A percentile compares a stretch with the other conserved stretches of the same genome.
phyloP scores from a whole-genome alignment of 805 yeast genomes.

The Nakazawaea holstii region DNA sequence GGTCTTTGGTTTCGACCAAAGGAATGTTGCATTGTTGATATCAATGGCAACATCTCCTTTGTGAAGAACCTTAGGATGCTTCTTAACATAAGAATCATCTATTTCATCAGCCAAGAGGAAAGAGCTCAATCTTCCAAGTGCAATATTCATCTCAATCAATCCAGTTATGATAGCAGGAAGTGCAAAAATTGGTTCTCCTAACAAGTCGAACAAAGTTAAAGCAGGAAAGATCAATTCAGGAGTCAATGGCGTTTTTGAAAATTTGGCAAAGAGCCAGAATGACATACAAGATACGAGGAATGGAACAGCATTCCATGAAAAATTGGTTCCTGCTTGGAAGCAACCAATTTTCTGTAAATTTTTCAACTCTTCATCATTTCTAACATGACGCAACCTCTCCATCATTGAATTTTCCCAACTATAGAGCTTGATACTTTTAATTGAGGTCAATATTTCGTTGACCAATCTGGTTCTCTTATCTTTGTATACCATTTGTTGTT shows the following conservation, averaged over 20 bases:
- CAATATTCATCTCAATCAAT: conserved; percentile 53
- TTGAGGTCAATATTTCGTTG: conserved; percentile 54
- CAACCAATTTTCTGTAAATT: conserved; percentile 46
- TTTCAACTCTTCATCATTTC: conserved; percentile 54
- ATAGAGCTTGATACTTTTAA: conserved; percentile 61
- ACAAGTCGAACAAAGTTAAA: conserved; percentile 50
- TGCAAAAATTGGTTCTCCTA: conserved; percentile 53
- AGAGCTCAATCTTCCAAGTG: conserved; percentile 45
- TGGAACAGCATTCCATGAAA: conserved; percentile 63
- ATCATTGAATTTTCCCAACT: conserved; percentile 69
- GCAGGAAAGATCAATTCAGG: conserved; percentile 71
- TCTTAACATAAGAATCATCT: conserved; percentile 29
- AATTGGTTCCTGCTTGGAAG: conserved; percentile 38
- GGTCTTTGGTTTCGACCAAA: conserved; percentile 33
- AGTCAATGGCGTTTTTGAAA: conserved; percentile 45
- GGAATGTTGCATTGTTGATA: conserved; percentile 45
- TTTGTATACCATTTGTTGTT: conserved; percentile 55
- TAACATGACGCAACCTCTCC: conserved; percentile 40
- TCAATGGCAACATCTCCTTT: conserved; percentile 33
- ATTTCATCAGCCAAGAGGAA: conserved; percentile 40
- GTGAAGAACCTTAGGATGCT: conserved; percentile 17
- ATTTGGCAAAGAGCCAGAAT: conserved; percentile 46
- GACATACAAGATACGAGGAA: conserved; percentile 58
- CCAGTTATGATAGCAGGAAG: conserved; percentile 55
- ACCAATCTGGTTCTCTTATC: conserved; percentile 55